These are phyloP conservation scores for Aschersonia sp. DNA, from an alignment of 2,329 filamentous ascomycete genomes.

Conservation along the genomic window DNA sequence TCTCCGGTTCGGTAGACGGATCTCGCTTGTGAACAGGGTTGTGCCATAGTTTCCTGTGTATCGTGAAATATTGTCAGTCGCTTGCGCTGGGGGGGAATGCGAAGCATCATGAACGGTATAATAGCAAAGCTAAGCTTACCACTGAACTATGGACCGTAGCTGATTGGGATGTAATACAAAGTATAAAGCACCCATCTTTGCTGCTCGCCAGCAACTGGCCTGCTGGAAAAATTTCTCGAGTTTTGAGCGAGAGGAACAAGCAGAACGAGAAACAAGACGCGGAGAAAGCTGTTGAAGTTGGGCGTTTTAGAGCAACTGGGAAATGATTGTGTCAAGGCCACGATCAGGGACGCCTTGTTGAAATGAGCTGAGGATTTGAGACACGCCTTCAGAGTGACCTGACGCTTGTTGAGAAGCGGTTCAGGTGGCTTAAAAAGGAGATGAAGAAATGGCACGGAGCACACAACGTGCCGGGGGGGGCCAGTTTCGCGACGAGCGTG, in stretches of 20 bases:
- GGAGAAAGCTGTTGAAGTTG: not conserved
- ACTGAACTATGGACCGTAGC: slow-evolving; percentile 76
- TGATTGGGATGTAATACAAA: slow-evolving; percentile 62
- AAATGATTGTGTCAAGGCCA: too few species aligned
- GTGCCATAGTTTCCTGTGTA: slow-evolving; percentile 82
- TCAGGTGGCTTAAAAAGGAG: too few species aligned
- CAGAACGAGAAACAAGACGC: not conserved
- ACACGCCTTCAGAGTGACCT: too few species aligned
- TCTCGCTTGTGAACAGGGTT: slow-evolving; percentile 81
- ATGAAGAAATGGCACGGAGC: too few species aligned
- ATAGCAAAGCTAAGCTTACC: slow-evolving; percentile 35
- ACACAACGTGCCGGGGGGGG: not conserved
- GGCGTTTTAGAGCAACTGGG: too few species aligned
- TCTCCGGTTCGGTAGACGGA: slow-evolving; percentile 56
- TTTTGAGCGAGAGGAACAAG: not conserved
- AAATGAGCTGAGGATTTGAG: too few species aligned
- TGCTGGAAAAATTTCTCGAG: not conserved
- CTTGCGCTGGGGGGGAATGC: not conserved
- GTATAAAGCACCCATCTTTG: slow-evolving; percentile 52
- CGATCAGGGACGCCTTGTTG: too few species aligned
- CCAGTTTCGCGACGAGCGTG: not conserved
- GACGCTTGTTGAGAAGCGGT: too few species aligned
- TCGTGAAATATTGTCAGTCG: too few species aligned
- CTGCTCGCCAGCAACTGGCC: not conserved
- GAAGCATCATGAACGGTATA: not conserved